Evolutionary conservation across 495 filamentous ascomycete species (phyloP).

Genomic region (Pyrenopolyporus hunteri): DNA sequence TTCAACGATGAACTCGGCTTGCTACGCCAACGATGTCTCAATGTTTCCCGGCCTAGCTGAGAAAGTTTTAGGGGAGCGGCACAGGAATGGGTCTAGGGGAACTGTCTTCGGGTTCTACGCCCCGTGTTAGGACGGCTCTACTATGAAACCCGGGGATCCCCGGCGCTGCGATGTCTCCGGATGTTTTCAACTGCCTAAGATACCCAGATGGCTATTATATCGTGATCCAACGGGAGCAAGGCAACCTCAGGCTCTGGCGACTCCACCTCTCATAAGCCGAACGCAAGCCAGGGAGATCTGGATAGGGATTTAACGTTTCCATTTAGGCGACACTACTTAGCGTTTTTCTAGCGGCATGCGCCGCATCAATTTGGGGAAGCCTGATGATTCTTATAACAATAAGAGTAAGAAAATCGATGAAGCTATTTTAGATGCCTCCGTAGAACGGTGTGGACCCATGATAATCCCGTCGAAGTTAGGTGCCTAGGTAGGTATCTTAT

Average conservation of each 20-base stretch:
- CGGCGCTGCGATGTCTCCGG: slow-evolving; percentile 65
- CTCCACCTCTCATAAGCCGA: slow-evolving; percentile 57
- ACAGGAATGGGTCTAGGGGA: neutral
- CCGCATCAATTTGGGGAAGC: slow-evolving; percentile 56
- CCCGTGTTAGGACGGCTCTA: slow-evolving; percentile 53
- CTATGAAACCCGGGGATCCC: slow-evolving; percentile 59
- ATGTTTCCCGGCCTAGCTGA: neutral
- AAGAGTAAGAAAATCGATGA: slow-evolving; percentile 31
- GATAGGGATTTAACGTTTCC: neutral
- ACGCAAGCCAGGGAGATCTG: neutral
- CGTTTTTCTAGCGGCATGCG: slow-evolving; percentile 57
- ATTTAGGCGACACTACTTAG: slow-evolving; percentile 59
- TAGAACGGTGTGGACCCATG: slow-evolving; percentile 47
- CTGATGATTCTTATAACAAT: slow-evolving; percentile 35
- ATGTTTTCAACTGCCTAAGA: slow-evolving; percentile 55
- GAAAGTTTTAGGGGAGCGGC: neutral
- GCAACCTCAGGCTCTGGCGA: slow-evolving; percentile 64
- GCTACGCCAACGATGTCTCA: neutral
- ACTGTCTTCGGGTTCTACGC: slow-evolving; percentile 11
- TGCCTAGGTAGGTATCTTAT: slow-evolving; percentile 1
- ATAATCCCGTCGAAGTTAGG: too few species aligned
- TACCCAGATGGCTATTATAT: slow-evolving; percentile 54
- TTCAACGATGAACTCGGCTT: slow-evolving; percentile 1
- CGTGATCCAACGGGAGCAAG: slow-evolving; percentile 60
- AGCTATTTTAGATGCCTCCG: slow-evolving; percentile 51